Percentiles rank a stretch among this genome's conserved stretches.
Conservation (phyloP, 257 asterid genomes). For the Rhazya stricta region DNA sequence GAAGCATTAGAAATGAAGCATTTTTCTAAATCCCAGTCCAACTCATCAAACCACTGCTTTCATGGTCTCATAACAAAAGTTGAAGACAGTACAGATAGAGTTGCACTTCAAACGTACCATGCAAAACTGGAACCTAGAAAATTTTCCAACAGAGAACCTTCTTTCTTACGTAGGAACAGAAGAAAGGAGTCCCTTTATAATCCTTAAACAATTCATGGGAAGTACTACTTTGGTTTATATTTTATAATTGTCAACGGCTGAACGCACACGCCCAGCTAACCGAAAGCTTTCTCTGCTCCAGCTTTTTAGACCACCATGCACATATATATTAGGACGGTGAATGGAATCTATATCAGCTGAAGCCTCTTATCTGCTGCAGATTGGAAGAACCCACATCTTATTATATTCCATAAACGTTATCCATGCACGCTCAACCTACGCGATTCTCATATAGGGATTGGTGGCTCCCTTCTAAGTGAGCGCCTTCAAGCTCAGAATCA, state of each 20-base stretch:
- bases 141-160: neutral
- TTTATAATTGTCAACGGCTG: constrained; percentile 9
- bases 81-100: constrained; percentile 28
- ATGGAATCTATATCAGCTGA: constrained; percentile 10
- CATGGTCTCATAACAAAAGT: constrained; percentile 16
- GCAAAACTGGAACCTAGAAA: neutral
- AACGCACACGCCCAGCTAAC: constrained; percentile 24
- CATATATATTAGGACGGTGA: constrained; percentile 11
- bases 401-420: neutral
- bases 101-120: constrained; percentile 19
- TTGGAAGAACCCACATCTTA: neutral
- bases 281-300: constrained; percentile 31
- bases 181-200: neutral
- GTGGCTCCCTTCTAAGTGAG: too few species aligned
- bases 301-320: constrained; percentile 12
- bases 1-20: too few species aligned
- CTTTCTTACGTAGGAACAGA: constrained; percentile 10
- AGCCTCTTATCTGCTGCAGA: neutral
- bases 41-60: constrained; percentile 6
- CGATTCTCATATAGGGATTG: neutral
- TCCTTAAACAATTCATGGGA: neutral
- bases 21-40: neutral
- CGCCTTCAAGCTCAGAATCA: too few species aligned
- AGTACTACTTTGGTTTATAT: neutral
- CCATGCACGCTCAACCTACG: constrained; percentile 1